Evolutionary conservation across 169 alveolate genomes (phyloP), one percentile per base, ranked within the genome.

Genomic region (Plasmodium coatneyi): DNA sequence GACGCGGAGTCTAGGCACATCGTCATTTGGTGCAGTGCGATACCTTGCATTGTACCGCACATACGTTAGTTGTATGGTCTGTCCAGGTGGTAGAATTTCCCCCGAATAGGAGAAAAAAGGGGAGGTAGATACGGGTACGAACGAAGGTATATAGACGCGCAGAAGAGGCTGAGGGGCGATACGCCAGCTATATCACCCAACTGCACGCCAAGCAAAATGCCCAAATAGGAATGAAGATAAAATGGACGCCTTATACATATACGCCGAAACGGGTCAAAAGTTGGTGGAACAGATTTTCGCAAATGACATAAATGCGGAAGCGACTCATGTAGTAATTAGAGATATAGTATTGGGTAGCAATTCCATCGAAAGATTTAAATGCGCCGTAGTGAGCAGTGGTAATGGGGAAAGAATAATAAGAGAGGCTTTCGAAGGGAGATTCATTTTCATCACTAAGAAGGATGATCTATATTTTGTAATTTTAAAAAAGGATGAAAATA

Each of bases 161-260:
- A 49, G 60, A 14, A 49, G 60, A 43, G 54, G 54, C 39, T 25
- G 9, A 6, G 5, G 16, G 6, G 25, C 60, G 7, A 3, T 49
- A 49, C 60, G 19, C n/a, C 56, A 46, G 1, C n/a, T 9, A 46
- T 25, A 34, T 25, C 41, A 5, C 10, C 46, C 30, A 79, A 39
- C 28, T 79, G 54, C 22, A 79, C 10, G 9, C 56, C 39, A 49
- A 41, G 25, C 10, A 43, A 36, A 80, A 41, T 41, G 19, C 30
- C 46, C 25, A 36, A 36, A 36, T 41, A 19, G 30, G 16, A 46
- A 22, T 32, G 3, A 32, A 39, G 9, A 39, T 12, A 89, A 14
- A 49, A 71, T 90, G 95, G 95, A 90, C 74, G 90, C 60, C 30
- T 49, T 90, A 49, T 90, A 70, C 54, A 80, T 90, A 32, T 90